Conservation (phyloP, 2,329 filamentous ascomycete species). For the Pseudogymnoascus sp. region DNA sequence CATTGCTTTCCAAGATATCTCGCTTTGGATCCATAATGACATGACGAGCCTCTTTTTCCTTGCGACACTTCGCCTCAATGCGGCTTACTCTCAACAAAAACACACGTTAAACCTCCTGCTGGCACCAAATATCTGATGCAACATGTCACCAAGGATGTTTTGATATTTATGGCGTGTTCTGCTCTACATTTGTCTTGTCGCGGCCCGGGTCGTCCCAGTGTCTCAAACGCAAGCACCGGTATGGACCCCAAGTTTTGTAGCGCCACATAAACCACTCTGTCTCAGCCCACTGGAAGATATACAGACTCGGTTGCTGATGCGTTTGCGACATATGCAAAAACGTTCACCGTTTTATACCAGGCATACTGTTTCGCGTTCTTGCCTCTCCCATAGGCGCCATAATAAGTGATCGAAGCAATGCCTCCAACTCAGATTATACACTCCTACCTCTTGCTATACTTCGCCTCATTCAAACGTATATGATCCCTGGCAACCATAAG, state of each 20-base stretch:
- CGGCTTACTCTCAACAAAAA: not conserved
- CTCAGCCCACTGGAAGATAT: not conserved
- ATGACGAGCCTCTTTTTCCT: not conserved
- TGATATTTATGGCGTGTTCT: not conserved
- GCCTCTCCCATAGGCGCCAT: not conserved
- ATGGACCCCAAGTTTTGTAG: not conserved
- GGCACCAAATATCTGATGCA: not conserved
- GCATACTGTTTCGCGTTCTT: not conserved
- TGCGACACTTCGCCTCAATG: not conserved
- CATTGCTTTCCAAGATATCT: not conserved
- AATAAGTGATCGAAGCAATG: not conserved
- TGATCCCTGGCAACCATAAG: constrained; percentile 24
- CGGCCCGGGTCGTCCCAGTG: not conserved
- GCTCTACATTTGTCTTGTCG: not conserved
- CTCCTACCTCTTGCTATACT: not conserved
- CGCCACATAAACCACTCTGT: not conserved
- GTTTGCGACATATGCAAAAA: not conserved
- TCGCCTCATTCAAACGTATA: constrained; percentile 9
- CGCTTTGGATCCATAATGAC: too few relatives aligned
- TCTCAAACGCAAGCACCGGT: not conserved
- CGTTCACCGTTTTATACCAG: not conserved
- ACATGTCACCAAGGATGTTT: not conserved
- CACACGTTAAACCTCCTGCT: not conserved
- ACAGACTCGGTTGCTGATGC: not conserved
- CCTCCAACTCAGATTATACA: not conserved